phyloP scores from a whole-genome alignment of 2,329 filamentous ascomycete genomes.

The Fusarium sp. region DNA sequence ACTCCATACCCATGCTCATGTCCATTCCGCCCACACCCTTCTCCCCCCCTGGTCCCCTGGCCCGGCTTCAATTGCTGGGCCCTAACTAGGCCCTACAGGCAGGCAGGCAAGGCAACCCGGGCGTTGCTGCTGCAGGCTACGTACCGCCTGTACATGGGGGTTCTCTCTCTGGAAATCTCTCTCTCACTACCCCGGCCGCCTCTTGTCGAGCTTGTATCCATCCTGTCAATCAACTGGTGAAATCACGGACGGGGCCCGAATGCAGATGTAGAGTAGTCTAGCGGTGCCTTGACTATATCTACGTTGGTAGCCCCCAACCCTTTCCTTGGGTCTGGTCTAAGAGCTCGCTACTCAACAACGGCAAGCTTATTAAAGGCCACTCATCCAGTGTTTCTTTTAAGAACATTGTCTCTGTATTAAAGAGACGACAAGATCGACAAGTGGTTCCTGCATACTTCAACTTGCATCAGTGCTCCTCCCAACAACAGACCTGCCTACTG shows the following conservation, averaged over 20 bases:
- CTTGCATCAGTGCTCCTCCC: conserved; percentile 7
- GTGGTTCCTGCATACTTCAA: conserved; percentile 18
- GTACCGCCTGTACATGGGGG: conserved; percentile 31
- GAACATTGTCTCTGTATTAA: conserved; percentile 18
- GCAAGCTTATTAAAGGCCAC: conserved; percentile 23
- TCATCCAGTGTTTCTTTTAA: conserved; percentile 24
- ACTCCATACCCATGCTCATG: background rate
- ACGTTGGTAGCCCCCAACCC: conserved; percentile 44
- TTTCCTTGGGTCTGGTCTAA: conserved; percentile 35
- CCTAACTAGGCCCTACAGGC: conserved; percentile 26
- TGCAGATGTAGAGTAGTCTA: conserved; percentile 40
- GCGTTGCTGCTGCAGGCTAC: conserved; percentile 26
- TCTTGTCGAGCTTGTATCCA: conserved; percentile 40
- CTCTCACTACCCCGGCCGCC: conserved; percentile 33
- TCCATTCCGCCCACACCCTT: background rate
- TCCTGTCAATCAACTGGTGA: conserved; percentile 38
- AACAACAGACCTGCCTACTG: background rate
- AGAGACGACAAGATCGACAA: conserved; percentile 21
- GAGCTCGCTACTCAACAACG: conserved; percentile 39
- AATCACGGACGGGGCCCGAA: conserved; percentile 44
- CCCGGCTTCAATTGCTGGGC: conserved; percentile 29
- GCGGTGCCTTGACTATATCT: conserved; percentile 49
- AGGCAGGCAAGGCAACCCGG: conserved; percentile 6
- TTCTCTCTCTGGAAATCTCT: conserved; percentile 11
- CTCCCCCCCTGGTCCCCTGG: conserved; percentile 17